Percentiles rank a stretch among this genome's conserved stretches.
These are phyloP conservation scores for Dalechampia spathulata DNA, from an alignment of 441 rosid species.

Conservation along the genomic window DNA sequence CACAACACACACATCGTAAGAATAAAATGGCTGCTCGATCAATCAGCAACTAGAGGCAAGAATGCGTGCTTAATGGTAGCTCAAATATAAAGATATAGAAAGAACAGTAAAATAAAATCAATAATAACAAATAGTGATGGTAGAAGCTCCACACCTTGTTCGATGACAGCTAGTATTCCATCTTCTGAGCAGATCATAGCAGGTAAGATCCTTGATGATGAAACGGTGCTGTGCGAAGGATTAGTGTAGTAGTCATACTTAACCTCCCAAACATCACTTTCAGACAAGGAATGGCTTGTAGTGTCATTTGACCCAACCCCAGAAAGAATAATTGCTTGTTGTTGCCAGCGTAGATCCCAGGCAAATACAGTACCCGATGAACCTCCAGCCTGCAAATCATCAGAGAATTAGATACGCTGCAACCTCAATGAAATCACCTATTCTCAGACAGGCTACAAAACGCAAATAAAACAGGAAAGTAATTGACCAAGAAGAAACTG, in stretches of 20 bases:
- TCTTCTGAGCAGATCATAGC: constrained; percentile 91
- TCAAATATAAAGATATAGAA: not conserved
- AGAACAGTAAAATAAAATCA: not conserved
- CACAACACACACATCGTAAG: not conserved
- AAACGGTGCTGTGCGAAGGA: constrained; percentile 37
- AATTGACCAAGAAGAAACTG: too few relatives aligned
- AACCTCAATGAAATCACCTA: constrained; percentile 2
- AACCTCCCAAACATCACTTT: constrained; percentile 92
- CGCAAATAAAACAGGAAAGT: too few relatives aligned
- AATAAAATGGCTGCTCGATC: too few relatives aligned
- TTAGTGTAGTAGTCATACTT: constrained; percentile 58
- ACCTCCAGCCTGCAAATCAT: constrained; percentile 71
- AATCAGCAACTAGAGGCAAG: too few relatives aligned
- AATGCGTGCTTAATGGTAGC: too few relatives aligned
- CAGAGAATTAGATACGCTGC: constrained; percentile 8
- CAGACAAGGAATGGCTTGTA: constrained; percentile 41
- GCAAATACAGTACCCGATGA: constrained; percentile 77
- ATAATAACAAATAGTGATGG: not conserved
- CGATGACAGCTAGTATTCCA: constrained; percentile 75
- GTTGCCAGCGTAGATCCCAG: constrained; percentile 85
- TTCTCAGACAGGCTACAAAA: too few relatives aligned
- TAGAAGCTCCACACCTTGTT: constrained; percentile 49
- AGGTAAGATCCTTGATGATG: constrained; percentile 69
- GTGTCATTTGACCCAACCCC: constrained; percentile 38
- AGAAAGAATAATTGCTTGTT: constrained; percentile 66